These are phyloP conservation scores for Styphnolobium japonicum DNA, from an alignment of 306 rosid species.

Conservation along the genomic window DNA sequence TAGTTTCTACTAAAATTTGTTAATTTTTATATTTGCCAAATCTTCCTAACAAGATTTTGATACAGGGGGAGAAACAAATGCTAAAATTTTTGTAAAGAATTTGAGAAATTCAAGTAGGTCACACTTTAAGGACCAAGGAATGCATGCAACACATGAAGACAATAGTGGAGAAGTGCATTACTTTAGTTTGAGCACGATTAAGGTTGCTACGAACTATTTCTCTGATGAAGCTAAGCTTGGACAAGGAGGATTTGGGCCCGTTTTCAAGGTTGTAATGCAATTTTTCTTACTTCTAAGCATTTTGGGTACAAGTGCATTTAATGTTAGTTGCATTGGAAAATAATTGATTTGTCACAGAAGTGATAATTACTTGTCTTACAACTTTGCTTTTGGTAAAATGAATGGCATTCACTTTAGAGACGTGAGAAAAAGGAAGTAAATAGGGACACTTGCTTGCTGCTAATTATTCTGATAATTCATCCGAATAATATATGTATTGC, in stretches of 20 bases:
- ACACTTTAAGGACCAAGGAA: neutral
- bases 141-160: constrained; percentile 17
- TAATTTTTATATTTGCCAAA: neutral
- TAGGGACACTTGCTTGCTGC: neutral
- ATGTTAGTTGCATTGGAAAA: neutral
- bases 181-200: constrained; percentile 29
- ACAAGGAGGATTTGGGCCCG: constrained; percentile 49
- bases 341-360: neutral
- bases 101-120: neutral
- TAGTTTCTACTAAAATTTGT: neutral
- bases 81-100: constrained; percentile 8
- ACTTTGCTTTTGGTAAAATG: neutral
- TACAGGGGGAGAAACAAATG: constrained; percentile 11
- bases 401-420: neutral
- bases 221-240: constrained; percentile 42
- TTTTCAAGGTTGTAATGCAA: constrained; percentile 37
- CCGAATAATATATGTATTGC: neutral
- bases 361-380: neutral
- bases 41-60: neutral
- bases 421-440: neutral
- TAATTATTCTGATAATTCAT: neutral
- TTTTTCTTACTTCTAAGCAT: neutral
- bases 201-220: constrained; percentile 37
- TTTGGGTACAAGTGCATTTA: neutral
- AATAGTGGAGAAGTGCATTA: constrained; percentile 31